Conservation (phyloP, 306 rosid genomes). For the Malus sylvestris region DNA sequence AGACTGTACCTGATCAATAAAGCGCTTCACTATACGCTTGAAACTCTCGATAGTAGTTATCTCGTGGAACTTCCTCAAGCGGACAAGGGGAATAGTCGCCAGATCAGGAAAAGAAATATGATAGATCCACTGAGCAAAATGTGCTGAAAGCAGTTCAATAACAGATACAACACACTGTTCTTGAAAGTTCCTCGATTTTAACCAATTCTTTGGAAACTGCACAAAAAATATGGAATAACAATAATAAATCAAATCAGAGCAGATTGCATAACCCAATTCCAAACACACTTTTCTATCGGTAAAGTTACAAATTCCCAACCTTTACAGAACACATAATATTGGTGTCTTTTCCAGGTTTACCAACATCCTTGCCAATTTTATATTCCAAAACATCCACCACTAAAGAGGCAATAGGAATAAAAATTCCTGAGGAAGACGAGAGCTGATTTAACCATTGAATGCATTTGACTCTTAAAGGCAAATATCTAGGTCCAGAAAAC, state of each 20-base stretch:
- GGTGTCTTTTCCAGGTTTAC: conserved; percentile 47
- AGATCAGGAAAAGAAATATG: conserved; percentile 87
- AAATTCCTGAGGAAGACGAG: conserved; percentile 68
- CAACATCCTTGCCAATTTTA: conserved; percentile 55
- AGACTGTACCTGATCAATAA: conserved; percentile 73
- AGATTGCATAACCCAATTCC: background rate
- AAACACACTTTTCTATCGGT: background rate
- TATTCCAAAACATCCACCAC: conserved; percentile 70
- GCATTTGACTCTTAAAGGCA: conserved; percentile 81
- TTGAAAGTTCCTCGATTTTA: conserved; percentile 72
- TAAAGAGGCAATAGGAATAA: conserved; percentile 74
- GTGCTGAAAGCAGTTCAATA: conserved; percentile 71
- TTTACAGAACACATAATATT: conserved; percentile 44
- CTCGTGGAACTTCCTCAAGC: conserved; percentile 61
- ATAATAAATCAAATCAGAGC: conserved; percentile 4
- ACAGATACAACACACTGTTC: conserved; percentile 66
- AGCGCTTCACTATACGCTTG: conserved; percentile 65
- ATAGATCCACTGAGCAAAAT: conserved; percentile 82
- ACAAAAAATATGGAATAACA: conserved; percentile 17
- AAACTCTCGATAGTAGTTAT: conserved; percentile 56
- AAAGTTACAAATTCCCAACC: conserved; percentile 33
- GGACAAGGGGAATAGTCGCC: conserved; percentile 66
- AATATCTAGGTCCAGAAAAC: conserved; percentile 92
- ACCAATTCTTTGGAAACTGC: conserved; percentile 85
- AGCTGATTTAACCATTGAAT: conserved; percentile 81